phyloP scores from a whole-genome alignment of 1,284 basidiomycete species.

The Gastroboletus turbinatus region DNA sequence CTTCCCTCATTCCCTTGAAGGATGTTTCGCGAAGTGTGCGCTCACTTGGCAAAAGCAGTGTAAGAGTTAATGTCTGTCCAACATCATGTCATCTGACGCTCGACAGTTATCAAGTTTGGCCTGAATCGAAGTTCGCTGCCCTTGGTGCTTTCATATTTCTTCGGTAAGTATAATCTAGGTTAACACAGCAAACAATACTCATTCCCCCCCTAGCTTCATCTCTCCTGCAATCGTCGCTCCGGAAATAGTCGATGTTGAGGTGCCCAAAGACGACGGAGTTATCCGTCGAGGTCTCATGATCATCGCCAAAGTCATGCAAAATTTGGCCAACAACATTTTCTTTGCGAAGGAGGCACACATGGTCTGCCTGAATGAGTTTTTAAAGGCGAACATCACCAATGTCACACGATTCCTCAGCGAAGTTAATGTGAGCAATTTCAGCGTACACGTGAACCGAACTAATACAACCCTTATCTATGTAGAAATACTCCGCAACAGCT shows the following conservation, averaged over 20 bases:
- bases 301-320: conserved; percentile 90
- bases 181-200: not conserved
- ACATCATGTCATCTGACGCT: conserved; percentile 16
- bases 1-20: conserved; percentile 39
- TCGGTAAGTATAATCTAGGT: conserved; percentile 45
- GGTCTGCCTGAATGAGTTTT: conserved; percentile 77
- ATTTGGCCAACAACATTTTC: conserved; percentile 89
- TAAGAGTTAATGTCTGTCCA: conserved; percentile 41
- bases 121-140: conserved; percentile 82
- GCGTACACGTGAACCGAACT: not conserved
- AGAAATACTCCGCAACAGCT: conserved; percentile 56
- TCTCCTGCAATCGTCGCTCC: conserved; percentile 87
- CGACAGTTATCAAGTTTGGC: conserved; percentile 60
- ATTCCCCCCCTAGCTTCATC: conserved; percentile 56
- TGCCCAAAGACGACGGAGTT: conserved; percentile 60
- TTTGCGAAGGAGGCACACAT: conserved; percentile 89
- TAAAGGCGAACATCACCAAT: conserved; percentile 74
- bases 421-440: conserved; percentile 56
- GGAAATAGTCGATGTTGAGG: conserved; percentile 79
- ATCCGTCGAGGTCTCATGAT: conserved; percentile 79
- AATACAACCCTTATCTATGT: conserved; percentile 5
- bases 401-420: conserved; percentile 85
- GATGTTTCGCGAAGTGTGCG: conserved; percentile 86
- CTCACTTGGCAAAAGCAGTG: conserved; percentile 81
- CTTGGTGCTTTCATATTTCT: conserved; percentile 92